A percentile compares a stretch with the other conserved stretches of the same genome.
Conservation (phyloP, 495 filamentous ascomycete genomes). For the Cercophora scortea region DNA sequence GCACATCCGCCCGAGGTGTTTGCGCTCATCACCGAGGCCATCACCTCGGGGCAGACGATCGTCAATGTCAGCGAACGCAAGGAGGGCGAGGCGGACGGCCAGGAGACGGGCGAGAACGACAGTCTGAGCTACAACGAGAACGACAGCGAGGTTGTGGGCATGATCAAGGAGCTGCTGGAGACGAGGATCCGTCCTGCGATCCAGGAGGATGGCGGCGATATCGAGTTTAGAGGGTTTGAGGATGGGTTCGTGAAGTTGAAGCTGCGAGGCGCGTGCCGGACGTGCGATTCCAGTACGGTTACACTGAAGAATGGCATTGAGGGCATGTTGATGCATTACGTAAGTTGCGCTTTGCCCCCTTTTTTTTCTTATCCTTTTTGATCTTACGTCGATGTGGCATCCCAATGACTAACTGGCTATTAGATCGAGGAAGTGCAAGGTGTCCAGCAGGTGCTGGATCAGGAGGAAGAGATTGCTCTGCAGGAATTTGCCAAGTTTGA, state of each 20-base stretch:
- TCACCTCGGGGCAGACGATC: constrained; percentile 73
- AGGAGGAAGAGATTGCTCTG: constrained; percentile 85
- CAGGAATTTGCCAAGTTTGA: constrained; percentile 94
- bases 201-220: constrained; percentile 95
- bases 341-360: constrained; percentile 21
- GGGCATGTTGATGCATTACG: constrained; percentile 81
- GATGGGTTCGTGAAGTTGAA: constrained; percentile 81
- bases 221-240: constrained; percentile 85
- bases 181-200: constrained; percentile 91
- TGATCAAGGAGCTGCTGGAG: constrained; percentile 98
- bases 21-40: constrained; percentile 83
- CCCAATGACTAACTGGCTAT: neutral
- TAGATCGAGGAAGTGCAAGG: constrained; percentile 95
- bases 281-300: constrained; percentile 92
- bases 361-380: neutral
- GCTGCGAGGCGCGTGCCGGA: constrained; percentile 84
- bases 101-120: constrained; percentile 46
- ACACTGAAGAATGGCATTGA: constrained; percentile 96
- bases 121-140: constrained; percentile 73
- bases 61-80: constrained; percentile 64
- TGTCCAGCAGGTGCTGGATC: constrained; percentile 83
- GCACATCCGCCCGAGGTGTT: constrained; percentile 94
- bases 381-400: too few species aligned
- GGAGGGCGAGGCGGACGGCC: constrained; percentile 17
- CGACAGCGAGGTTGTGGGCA: constrained; percentile 86